A percentile compares a stretch with the other conserved stretches of the same genome.
phyloP scores from a whole-genome alignment of 1,284 basidiomycete genomes.

The Heterobasidion parviporum region DNA sequence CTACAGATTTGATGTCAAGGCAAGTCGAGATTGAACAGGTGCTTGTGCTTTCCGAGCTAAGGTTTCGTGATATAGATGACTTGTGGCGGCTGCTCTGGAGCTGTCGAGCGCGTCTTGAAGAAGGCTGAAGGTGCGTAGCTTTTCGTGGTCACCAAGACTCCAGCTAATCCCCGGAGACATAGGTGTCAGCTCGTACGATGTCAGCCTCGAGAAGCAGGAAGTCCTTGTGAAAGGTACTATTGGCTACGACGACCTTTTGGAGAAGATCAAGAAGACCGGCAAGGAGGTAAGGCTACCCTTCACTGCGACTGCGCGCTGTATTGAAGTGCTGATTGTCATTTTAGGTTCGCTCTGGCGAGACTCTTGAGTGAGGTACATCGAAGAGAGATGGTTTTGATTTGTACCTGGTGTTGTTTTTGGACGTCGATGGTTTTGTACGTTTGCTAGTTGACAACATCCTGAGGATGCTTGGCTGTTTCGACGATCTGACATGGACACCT shows the following conservation, averaged over 20 bases:
- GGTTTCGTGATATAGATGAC: conserved; percentile 51
- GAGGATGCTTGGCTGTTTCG: too few relatives aligned
- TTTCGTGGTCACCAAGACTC: neutral
- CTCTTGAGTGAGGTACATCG: neutral
- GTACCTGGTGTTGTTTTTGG: neutral
- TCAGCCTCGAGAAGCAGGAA: conserved; percentile 62
- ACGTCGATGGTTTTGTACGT: neutral
- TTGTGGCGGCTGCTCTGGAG: conserved; percentile 76
- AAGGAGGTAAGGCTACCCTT: conserved; percentile 48
- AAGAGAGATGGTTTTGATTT: neutral
- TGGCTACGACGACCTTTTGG: conserved; percentile 59
- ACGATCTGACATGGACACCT: too few relatives aligned
- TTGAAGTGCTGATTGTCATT: neutral
- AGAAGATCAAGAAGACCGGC: conserved; percentile 82
- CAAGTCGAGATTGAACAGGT: conserved; percentile 8
- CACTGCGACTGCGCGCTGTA: neutral
- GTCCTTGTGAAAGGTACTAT: conserved; percentile 61
- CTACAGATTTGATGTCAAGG: conserved; percentile 34
- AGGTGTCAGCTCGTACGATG: conserved; percentile 52
- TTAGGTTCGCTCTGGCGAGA: conserved; percentile 30
- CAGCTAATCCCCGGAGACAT: neutral
- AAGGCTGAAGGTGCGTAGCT: conserved; percentile 52
- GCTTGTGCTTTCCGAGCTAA: conserved; percentile 4
- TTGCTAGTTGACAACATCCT: too few relatives aligned
- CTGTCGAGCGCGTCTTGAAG: conserved; percentile 63